These are phyloP conservation scores for Kazachstania martiniae DNA, from an alignment of 805 yeast species.

Conservation along the genomic window DNA sequence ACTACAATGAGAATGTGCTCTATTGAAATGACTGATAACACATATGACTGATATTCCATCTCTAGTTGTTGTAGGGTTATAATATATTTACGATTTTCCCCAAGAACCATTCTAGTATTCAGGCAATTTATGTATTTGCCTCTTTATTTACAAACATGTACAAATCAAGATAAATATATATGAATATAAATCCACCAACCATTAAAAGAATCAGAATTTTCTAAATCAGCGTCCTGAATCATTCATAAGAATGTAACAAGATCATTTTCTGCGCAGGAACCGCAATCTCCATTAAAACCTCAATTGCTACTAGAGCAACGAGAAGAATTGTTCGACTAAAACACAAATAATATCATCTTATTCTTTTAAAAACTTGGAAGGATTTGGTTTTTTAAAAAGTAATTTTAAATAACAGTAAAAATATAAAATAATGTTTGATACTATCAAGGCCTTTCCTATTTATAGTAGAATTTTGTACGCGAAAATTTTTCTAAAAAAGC, in stretches of 20 bases:
- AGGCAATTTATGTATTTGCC: no score
- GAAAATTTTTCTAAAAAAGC: no score
- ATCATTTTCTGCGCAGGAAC: conserved; percentile 29
- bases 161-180: no score
- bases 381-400: conserved; percentile 20
- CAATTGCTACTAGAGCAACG: conserved; percentile 7
- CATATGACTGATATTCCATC: no score
- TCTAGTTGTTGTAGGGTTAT: no score
- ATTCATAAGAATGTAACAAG: conserved; percentile 29
- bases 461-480: neutral
- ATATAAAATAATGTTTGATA: neutral
- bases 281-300: conserved; percentile 31
- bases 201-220: conserved; percentile 29
- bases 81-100: no score
- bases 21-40: no score
- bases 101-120: no score
- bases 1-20: no score
- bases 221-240: conserved; percentile 26
- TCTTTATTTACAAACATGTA: no score
- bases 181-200: no score
- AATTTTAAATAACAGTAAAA: neutral
- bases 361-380: conserved; percentile 32
- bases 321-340: conserved; percentile 28
- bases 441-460: neutral
- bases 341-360: conserved; percentile 30